Evolutionary conservation across 192 early-diverging fungal genomes (phyloP).

Genomic region (Coemansia sp.): DNA sequence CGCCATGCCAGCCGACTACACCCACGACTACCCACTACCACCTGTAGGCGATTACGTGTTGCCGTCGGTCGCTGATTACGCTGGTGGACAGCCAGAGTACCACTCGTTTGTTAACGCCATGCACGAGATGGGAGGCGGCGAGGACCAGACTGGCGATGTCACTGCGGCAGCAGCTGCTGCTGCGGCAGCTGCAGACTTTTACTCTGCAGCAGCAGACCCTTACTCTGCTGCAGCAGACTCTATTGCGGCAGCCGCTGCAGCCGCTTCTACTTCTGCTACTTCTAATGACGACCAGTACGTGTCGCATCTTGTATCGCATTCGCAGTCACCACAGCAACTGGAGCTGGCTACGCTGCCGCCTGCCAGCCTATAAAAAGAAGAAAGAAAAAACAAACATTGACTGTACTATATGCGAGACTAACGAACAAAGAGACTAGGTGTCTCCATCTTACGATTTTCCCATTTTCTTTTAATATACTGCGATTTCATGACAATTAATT

Average conservation of each 20-base stretch:
- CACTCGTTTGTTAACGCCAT: conserved; percentile 25
- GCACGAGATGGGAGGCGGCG: not conserved
- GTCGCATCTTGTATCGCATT: not conserved
- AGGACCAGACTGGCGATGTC: not conserved
- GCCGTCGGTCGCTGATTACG: conserved; percentile 11
- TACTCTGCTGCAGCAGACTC: not conserved
- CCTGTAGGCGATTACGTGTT: conserved; percentile 15
- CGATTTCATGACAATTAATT: not conserved
- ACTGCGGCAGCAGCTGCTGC: conserved; percentile 20
- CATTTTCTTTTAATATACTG: not conserved
- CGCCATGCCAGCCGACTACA: conserved; percentile 6
- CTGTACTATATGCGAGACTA: not conserved
- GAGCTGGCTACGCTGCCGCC: not conserved
- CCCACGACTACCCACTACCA: conserved; percentile 11
- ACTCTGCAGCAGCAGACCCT: not conserved
- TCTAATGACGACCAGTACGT: not conserved
- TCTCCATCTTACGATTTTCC: not conserved
- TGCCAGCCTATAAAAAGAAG: not conserved
- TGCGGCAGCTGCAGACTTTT: conserved; percentile 9
- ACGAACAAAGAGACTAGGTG: not conserved
- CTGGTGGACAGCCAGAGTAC: conserved; percentile 2
- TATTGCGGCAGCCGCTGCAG: not conserved
- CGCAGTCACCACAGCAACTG: not conserved
- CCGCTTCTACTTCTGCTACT: not conserved
- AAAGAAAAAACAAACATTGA: not conserved